Evolutionary conservation across 305 asterid genomes (phyloP).

Genomic region (Fraxinus baroniana): DNA sequence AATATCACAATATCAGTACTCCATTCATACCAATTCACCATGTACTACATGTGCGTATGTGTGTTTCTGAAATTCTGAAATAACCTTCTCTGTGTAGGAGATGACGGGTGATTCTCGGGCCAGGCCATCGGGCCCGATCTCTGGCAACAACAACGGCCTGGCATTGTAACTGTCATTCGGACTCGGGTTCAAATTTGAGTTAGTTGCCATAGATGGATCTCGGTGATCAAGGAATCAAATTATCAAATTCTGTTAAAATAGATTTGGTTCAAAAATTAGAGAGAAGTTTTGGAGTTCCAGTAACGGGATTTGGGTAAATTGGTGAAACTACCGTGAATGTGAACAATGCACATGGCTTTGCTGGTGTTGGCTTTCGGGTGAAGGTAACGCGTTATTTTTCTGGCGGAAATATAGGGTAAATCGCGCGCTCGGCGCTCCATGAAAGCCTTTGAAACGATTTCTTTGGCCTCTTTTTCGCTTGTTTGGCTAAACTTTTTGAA

Average conservation of each 20-base stretch:
- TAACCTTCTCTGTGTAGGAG: constrained; percentile 85
- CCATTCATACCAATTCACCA: neutral
- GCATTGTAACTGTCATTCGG: constrained; percentile 30
- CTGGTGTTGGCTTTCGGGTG: neutral
- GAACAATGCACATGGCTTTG: neutral
- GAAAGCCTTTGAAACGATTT: neutral
- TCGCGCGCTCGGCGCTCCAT: neutral
- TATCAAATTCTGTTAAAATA: neutral
- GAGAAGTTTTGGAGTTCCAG: neutral
- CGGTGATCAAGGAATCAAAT: constrained; percentile 21
- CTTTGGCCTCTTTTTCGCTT: neutral
- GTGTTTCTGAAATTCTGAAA: neutral
- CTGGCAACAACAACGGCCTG: constrained; percentile 44
- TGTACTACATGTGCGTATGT: neutral
- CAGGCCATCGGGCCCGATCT: constrained; percentile 94
- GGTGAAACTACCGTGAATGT: neutral
- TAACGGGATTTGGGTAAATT: neutral
- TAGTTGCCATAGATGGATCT: constrained; percentile 39
- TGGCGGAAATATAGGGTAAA: neutral
- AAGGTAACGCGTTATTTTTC: neutral
- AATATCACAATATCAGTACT: constrained; percentile 1
- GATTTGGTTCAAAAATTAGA: neutral
- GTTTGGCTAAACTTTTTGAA: neutral
- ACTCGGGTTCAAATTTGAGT: constrained; percentile 32
- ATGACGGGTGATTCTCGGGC: constrained; percentile 72